phyloP scores from a whole-genome alignment of 176 grass and related monocot genomes.

The Secale cereale region DNA sequence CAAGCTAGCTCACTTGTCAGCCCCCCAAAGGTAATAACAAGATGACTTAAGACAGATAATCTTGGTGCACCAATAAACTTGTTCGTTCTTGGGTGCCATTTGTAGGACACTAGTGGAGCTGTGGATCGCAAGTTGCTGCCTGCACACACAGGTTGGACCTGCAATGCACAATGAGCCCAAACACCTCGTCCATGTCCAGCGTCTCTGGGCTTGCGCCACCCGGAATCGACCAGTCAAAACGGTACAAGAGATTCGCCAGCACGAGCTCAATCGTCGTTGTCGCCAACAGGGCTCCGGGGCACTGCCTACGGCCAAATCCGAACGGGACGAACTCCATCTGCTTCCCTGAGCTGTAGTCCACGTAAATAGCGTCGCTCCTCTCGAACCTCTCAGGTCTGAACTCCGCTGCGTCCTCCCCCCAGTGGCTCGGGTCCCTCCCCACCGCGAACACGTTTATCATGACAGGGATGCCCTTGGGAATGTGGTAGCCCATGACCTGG shows the following conservation, averaged over 20 bases:
- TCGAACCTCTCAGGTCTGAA: constrained; percentile 34
- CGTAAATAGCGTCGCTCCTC: not conserved
- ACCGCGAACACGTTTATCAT: constrained; percentile 25
- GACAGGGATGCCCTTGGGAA: constrained; percentile 16
- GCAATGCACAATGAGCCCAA: not conserved
- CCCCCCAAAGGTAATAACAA: no score
- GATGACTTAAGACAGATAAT: no score
- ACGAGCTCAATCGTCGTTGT: constrained; percentile 1
- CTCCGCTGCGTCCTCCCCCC: constrained; percentile 40
- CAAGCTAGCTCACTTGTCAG: no score
- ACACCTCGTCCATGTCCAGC: constrained; percentile 24
- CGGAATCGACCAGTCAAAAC: constrained; percentile 22
- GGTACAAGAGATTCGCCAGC: constrained; percentile 5
- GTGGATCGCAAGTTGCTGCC: not conserved
- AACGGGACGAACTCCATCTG: constrained; percentile 28
- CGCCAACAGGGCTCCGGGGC: constrained; percentile 18
- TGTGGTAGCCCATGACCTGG: constrained; percentile 33
- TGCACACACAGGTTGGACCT: not conserved
- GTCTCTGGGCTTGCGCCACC: not conserved
- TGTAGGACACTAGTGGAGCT: no score
- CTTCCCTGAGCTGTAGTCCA: not conserved
- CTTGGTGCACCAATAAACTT: no score
- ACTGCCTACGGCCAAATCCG: constrained; percentile 17
- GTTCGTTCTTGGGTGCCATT: no score
- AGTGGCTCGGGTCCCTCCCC: constrained; percentile 24